These are phyloP conservation scores for Gleditsia sinensis DNA, from an alignment of 306 rosid species.

Conservation along the genomic window DNA sequence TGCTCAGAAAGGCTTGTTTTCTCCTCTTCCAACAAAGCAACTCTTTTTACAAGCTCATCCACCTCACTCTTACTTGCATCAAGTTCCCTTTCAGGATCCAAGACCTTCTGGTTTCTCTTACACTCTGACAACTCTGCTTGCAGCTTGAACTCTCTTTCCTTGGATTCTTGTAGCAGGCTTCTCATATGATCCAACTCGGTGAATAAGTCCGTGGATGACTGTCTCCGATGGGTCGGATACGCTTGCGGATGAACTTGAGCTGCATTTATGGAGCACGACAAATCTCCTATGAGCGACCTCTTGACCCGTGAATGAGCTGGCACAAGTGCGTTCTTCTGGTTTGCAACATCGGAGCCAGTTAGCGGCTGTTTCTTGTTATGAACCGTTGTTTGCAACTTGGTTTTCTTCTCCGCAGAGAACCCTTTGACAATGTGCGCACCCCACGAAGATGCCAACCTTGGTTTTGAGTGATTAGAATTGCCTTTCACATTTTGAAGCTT, in stretches of 20 bases:
- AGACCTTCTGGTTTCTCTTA: conserved; percentile 48
- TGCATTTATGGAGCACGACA: conserved; percentile 61
- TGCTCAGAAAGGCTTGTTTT: conserved; percentile 61
- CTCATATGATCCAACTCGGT: conserved; percentile 89
- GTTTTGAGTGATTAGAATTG: conserved; percentile 49
- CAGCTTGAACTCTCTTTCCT: conserved; percentile 79
- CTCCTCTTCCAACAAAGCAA: conserved; percentile 65
- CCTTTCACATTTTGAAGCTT: conserved; percentile 57
- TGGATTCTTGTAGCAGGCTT: conserved; percentile 73
- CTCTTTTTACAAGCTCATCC: conserved; percentile 58
- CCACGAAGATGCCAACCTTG: conserved; percentile 82
- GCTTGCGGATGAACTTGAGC: conserved; percentile 76
- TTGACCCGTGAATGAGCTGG: conserved; percentile 72
- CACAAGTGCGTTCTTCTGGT: conserved; percentile 51
- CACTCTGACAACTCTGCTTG: conserved; percentile 72
- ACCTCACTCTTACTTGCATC: conserved; percentile 49
- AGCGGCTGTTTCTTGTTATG: conserved; percentile 57
- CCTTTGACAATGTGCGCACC: conserved; percentile 94
- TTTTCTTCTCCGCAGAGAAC: conserved; percentile 75
- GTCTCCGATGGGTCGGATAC: conserved; percentile 74
- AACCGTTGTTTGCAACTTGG: conserved; percentile 42
- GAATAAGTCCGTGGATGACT: conserved; percentile 88
- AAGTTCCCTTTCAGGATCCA: conserved; percentile 51
- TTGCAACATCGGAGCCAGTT: conserved; percentile 44
- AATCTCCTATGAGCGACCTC: conserved; percentile 80